Evolutionary conservation across 129 eudicot species (phyloP).

Genomic region (Ambrosia artemisiifolia): DNA sequence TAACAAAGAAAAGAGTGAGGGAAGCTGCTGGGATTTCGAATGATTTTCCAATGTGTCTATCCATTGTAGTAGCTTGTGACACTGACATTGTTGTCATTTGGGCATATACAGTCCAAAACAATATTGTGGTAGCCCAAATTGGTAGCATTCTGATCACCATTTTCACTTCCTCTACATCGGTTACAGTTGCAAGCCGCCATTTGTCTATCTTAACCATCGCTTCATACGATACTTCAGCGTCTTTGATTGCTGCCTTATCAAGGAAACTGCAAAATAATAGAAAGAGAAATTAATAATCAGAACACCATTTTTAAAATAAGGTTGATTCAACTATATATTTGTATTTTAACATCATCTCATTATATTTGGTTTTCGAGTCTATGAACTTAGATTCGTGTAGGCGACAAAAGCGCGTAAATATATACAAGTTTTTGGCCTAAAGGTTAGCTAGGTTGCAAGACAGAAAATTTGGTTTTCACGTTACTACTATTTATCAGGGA

Average conservation of each 20-base stretch:
- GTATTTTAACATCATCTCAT: not conserved
- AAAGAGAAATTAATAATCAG: not conserved
- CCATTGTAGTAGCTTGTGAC: constrained; percentile 76
- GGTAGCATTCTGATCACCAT: constrained; percentile 69
- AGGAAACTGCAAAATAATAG: constrained; percentile 50
- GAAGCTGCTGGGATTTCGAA: constrained; percentile 85
- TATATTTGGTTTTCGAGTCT: constrained; percentile 2
- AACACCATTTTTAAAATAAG: not conserved
- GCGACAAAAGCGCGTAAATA: not conserved
- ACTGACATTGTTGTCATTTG: constrained; percentile 87
- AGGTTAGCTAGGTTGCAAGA: not conserved
- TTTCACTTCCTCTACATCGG: constrained; percentile 88
- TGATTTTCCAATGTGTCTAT: constrained; percentile 59
- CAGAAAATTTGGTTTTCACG: not conserved
- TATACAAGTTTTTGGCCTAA: not conserved
- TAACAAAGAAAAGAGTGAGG: constrained; percentile 70
- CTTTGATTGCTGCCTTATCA: constrained; percentile 86
- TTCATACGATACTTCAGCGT: constrained; percentile 27
- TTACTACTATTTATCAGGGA: not conserved
- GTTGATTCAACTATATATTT: not conserved
- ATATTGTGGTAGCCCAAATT: constrained; percentile 74
- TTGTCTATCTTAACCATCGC: constrained; percentile 30
- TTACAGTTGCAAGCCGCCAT: constrained; percentile 65
- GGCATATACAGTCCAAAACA: constrained; percentile 83
- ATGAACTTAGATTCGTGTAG: constrained; percentile 6